Conservation (phyloP, 257 asterid genomes). For the Ilex aquifolium region DNA sequence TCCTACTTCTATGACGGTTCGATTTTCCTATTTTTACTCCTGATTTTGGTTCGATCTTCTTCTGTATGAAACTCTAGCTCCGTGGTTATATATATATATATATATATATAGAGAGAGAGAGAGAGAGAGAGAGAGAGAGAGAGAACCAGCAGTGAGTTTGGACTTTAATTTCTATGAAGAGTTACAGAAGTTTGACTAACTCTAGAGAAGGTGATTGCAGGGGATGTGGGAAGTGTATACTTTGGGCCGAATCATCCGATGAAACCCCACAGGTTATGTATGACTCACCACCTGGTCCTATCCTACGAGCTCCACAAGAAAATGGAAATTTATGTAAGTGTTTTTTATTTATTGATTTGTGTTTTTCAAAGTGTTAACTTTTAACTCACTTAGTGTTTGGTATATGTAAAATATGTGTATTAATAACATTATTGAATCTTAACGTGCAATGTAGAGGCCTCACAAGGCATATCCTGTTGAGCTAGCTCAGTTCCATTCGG, state of each 20-base stretch:
- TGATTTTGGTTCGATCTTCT: not conserved
- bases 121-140: not conserved
- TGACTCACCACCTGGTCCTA: slow-evolving; percentile 97
- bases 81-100: not conserved
- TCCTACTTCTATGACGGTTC: slow-evolving; percentile 92
- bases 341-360: not conserved
- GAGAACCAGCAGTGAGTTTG: not conserved
- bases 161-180: not conserved
- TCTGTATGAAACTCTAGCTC: not conserved
- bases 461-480: slow-evolving; percentile 96
- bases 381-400: not conserved
- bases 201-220: slow-evolving; percentile 36
- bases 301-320: slow-evolving; percentile 84
- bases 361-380: not conserved
- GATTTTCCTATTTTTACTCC: slow-evolving; percentile 5
- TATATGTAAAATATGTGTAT: not conserved
- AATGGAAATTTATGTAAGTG: slow-evolving; percentile 95
- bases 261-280: slow-evolving; percentile 97
- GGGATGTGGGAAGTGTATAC: slow-evolving; percentile 94
- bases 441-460: slow-evolving; percentile 65
- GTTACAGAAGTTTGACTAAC: slow-evolving; percentile 18
- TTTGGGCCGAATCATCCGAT: slow-evolving; percentile 99
- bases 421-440: not conserved
- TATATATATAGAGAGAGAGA: no score
- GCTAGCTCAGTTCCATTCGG: slow-evolving; percentile 96